Evolutionary conservation across 169 alveolate species (phyloP), one percentile per base, ranked within the genome.

Genomic region (Cryptosporidium bovis): DNA sequence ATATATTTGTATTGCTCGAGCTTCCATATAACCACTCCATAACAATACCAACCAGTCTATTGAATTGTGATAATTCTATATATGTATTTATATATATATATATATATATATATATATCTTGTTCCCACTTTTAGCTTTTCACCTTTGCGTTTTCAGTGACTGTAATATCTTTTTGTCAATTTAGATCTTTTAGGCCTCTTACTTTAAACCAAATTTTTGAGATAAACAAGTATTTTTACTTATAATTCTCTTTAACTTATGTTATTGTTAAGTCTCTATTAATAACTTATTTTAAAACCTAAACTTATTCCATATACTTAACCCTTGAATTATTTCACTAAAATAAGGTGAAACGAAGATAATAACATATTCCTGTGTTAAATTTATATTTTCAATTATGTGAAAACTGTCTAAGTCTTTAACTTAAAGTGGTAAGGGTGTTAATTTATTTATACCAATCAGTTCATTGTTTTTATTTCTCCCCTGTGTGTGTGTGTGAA

Each of bases 1-100:
- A 34, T 77, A 77, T 58, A 77, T 77, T 60, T 77, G 87, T 31
- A 77, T 77, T 62, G 87, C 87, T 40, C 87, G 87, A 62, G 71
- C 87, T 62, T 77, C 87, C 87, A 77, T 77, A 3, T 55, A 77
- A 77, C 58, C 71, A 60, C 60, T 69, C 34, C 69, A 53, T 53
- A 53, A 53, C 64, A 53, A 53, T 1, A 53, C 20, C 29, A n/a
- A 3, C 1, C 12, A 53, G 4, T 13, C 12, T n/a, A 53, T 53
- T 7, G 6, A 53, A 53, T 53, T n/a, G 27, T 24, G 27, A 24
- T 24, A 24, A 24, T 24, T 24, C 27, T 24, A 24, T 24, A 24
- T 24, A 24, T 24, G 27, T 24, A 53, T 53, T 53, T 13, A 53
- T 7, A n/a, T 53, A 16, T n/a, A 53, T 24, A 24, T 24, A 13